These are phyloP conservation scores for Micromonas pusilla DNA, from an alignment of 139 green algal genomes.

Conservation along the genomic window DNA sequence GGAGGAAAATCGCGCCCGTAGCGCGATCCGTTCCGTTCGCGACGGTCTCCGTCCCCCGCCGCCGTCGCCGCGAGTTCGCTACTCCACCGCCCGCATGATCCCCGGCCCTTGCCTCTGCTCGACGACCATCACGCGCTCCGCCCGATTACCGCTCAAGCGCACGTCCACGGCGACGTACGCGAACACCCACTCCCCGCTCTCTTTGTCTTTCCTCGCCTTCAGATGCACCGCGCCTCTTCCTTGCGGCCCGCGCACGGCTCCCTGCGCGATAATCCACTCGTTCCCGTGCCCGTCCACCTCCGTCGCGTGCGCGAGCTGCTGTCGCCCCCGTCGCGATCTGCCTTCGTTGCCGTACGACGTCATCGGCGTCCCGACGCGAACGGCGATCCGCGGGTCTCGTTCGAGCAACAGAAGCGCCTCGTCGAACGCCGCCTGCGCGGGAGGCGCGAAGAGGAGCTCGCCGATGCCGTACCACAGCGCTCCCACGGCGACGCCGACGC, in stretches of 20 bases:
- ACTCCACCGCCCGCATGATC: too few species aligned
- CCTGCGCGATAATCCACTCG: constrained; percentile 26
- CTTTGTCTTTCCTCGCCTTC: constrained; percentile 15
- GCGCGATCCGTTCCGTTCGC: not conserved
- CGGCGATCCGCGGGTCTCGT: constrained; percentile 26
- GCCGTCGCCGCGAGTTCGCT: too few species aligned
- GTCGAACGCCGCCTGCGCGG: constrained; percentile 32
- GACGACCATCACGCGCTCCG: not conserved
- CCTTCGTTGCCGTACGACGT: constrained; percentile 37
- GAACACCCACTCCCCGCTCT: constrained; percentile 8
- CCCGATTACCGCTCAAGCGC: too few species aligned
- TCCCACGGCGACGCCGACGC: constrained; percentile 20
- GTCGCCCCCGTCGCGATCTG: constrained; percentile 15
- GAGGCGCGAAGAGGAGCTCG: constrained; percentile 29
- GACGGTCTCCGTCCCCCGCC: not conserved
- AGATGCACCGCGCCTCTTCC: constrained; percentile 28
- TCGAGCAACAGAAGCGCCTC: constrained; percentile 23
- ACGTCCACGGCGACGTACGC: constrained; percentile 2
- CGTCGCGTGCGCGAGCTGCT: constrained; percentile 22
- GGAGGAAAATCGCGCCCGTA: not conserved
- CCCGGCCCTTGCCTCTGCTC: not conserved
- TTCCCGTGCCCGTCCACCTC: not conserved
- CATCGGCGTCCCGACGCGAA: constrained; percentile 23
- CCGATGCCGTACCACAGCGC: constrained; percentile 3
- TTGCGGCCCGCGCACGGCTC: constrained; percentile 19